A percentile compares a stretch with the other conserved stretches of the same genome.
Evolutionary conservation across 1,284 basidiomycete genomes (phyloP).

Genomic region (Trametes sp.): DNA sequence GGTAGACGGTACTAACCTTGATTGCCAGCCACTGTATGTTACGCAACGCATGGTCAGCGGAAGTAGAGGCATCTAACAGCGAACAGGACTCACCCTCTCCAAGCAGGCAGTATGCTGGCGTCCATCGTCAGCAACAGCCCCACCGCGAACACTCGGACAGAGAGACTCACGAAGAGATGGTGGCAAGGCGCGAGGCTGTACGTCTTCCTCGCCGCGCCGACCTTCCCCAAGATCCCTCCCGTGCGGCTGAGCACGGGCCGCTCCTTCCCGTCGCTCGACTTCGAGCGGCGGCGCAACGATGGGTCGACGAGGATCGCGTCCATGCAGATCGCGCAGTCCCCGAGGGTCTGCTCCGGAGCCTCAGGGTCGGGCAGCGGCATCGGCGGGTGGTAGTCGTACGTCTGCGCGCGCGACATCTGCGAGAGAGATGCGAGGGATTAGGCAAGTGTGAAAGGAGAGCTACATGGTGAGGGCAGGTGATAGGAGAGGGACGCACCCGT

Average conservation of each 20-base stretch:
- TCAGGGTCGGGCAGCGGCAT: conserved; percentile 77
- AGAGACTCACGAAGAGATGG: conserved; percentile 80
- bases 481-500: conserved; percentile 52
- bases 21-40: conserved; percentile 81
- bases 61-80: neutral
- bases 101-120: conserved; percentile 82
- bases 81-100: conserved; percentile 58
- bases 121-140: neutral
- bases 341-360: conserved; percentile 73
- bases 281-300: conserved; percentile 39
- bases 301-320: conserved; percentile 76
- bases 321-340: conserved; percentile 92
- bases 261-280: conserved; percentile 40
- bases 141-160: neutral
- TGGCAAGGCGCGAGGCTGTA: conserved; percentile 91
- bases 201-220: conserved; percentile 59
- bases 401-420: conserved; percentile 68
- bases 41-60: conserved; percentile 15
- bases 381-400: conserved; percentile 86
- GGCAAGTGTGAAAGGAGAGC: neutral
- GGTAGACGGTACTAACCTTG: conserved; percentile 60
- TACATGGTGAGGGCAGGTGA: neutral
- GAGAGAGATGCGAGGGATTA: conserved; percentile 7
- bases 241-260: conserved; percentile 32
- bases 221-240: conserved; percentile 48